Evolutionary conservation across 2,329 filamentous ascomycete species (phyloP).

Genomic region (Phialophora tarda): DNA sequence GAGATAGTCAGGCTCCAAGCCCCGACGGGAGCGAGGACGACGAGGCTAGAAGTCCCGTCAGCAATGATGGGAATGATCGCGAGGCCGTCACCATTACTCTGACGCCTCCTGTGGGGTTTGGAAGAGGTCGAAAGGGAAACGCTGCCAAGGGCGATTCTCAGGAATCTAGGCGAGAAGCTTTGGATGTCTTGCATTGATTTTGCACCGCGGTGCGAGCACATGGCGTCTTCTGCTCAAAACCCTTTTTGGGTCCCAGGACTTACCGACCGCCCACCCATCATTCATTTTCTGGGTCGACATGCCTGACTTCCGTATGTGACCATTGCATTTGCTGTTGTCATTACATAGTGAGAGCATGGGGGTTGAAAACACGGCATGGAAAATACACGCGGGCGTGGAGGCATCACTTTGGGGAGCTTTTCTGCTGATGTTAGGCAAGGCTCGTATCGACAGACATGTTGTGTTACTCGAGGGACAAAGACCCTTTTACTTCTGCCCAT

Average conservation of each 20-base stretch:
- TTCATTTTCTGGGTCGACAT: background rate
- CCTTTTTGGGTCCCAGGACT: background rate
- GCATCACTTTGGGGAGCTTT: background rate
- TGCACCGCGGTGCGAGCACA: background rate
- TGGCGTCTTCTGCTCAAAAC: background rate
- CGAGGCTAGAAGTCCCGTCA: conserved; percentile 38
- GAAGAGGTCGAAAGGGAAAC: conserved; percentile 35
- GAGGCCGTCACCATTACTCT: conserved; percentile 15
- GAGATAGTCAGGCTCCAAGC: conserved; percentile 40
- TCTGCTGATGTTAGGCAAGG: background rate
- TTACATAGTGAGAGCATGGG: background rate
- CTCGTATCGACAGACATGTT: background rate
- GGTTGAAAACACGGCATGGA: background rate
- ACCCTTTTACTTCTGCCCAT: background rate
- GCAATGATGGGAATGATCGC: conserved; percentile 32
- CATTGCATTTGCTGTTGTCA: background rate
- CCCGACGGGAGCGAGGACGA: conserved; percentile 39
- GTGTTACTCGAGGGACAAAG: background rate
- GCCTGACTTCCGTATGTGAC: background rate
- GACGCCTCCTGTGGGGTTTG: conserved; percentile 23
- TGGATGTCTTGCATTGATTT: conserved; percentile 43
- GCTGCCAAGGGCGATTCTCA: conserved; percentile 14
- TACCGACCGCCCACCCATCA: background rate
- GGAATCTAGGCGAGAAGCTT: conserved; percentile 28
- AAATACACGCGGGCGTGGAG: background rate